Percentiles rank a stretch among this genome's conserved stretches.
These are phyloP conservation scores for Lepiota venenata DNA, from an alignment of 768 basidiomycete genomes.

Conservation along the genomic window DNA sequence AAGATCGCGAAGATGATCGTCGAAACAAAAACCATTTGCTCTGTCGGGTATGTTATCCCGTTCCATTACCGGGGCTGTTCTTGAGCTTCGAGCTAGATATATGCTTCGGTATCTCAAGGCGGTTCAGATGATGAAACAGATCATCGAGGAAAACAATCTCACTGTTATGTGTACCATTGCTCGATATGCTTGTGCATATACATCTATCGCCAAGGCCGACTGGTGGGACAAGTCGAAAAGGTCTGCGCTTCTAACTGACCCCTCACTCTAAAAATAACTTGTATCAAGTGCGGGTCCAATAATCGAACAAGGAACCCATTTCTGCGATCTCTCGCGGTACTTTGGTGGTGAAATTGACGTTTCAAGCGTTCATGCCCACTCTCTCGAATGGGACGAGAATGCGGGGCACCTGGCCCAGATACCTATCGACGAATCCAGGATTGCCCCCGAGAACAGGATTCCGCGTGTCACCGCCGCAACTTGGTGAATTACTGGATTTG, in stretches of 20 bases:
- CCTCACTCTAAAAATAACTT: constrained; percentile 8
- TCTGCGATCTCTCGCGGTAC: constrained; percentile 95
- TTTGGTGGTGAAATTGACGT: constrained; percentile 96
- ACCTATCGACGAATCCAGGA: constrained; percentile 78
- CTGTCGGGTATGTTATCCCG: constrained; percentile 65
- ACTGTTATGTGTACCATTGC: constrained; percentile 96
- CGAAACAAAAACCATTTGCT: constrained; percentile 74
- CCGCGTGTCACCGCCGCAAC: constrained; percentile 91
- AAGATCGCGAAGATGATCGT: constrained; percentile 69
- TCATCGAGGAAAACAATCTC: constrained; percentile 91
- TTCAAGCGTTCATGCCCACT: constrained; percentile 74
- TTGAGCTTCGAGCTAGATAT: constrained; percentile 45
- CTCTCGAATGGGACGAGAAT: constrained; percentile 89
- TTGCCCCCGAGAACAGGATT: constrained; percentile 85
- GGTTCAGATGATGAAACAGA: constrained; percentile 95
- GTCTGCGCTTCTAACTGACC: constrained; percentile 24
- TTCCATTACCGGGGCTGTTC: background rate
- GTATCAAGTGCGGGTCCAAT: constrained; percentile 68
- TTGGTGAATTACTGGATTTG: constrained; percentile 49
- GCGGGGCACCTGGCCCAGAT: constrained; percentile 84
- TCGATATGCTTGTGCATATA: constrained; percentile 89
- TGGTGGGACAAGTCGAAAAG: constrained; percentile 96
- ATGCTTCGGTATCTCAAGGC: constrained; percentile 94
- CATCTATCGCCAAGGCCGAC: constrained; percentile 73
- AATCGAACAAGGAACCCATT: constrained; percentile 93